Conservation (phyloP, 495 filamentous ascomycete species). For the Hyaloscypha variabilis region DNA sequence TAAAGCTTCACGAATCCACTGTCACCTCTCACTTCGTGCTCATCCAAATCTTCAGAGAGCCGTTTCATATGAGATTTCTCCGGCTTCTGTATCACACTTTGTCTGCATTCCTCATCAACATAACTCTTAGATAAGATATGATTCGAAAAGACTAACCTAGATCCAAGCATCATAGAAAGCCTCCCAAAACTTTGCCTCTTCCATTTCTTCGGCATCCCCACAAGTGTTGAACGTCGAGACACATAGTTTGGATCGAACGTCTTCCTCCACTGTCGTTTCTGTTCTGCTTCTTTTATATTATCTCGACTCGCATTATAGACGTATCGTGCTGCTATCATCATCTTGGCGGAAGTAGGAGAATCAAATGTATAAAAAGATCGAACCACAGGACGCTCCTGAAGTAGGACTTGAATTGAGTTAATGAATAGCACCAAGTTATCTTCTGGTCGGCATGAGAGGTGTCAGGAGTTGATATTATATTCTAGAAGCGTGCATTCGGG, state of each 20-base stretch:
- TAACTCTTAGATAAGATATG: not conserved
- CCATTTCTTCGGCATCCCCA: not conserved
- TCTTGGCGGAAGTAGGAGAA: not conserved
- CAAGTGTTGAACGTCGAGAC: not conserved
- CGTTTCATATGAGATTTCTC: not conserved
- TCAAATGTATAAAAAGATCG: not conserved
- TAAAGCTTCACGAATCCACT: not conserved
- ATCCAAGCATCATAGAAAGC: not conserved
- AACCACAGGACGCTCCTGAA: too few relatives aligned
- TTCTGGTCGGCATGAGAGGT: not conserved
- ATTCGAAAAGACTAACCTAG: not conserved
- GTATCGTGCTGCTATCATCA: not conserved
- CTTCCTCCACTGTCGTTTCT: conserved; percentile 3
- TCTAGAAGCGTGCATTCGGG: not conserved
- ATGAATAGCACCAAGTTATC: not conserved
- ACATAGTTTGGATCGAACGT: not conserved
- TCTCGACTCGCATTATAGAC: not conserved
- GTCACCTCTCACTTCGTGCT: not conserved
- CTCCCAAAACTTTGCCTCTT: not conserved
- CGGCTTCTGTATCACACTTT: not conserved
- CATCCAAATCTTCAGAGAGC: not conserved
- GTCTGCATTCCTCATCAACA: not conserved
- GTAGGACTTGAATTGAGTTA: not conserved
- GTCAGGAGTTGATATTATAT: not conserved
- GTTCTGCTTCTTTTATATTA: not conserved